Conservation (phyloP, 2,329 filamentous ascomycete genomes). For the Arthrobotrys pseudoclavata region DNA sequence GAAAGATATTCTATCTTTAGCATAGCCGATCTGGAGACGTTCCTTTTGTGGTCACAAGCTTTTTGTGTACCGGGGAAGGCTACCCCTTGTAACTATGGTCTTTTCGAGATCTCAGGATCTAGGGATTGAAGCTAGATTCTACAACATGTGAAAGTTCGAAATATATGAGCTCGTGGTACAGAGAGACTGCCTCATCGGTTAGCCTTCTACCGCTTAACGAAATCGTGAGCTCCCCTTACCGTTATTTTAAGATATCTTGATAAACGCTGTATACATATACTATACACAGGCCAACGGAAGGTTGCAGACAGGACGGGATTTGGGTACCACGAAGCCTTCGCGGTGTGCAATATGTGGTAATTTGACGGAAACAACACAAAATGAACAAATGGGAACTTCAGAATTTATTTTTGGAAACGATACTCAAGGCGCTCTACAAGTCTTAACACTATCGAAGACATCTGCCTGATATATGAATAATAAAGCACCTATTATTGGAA, state of each 20-base stretch:
- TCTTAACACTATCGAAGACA: neutral
- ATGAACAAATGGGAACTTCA: neutral
- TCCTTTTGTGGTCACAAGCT: conserved; percentile 26
- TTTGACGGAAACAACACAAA: conserved; percentile 32
- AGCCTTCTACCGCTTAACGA: conserved; percentile 28
- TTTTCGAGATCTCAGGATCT: conserved; percentile 15
- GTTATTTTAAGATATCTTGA: conserved; percentile 12
- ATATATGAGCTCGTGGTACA: neutral
- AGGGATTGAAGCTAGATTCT: neutral
- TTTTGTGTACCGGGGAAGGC: conserved; percentile 9
- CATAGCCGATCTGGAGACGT: conserved; percentile 17
- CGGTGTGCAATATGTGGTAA: conserved; percentile 31
- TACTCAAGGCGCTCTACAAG: neutral
- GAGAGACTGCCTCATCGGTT: conserved; percentile 37
- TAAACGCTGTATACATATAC: neutral
- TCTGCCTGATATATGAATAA: neutral
- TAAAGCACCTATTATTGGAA: conserved; percentile 6
- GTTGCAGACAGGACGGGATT: conserved; percentile 17
- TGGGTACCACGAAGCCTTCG: neutral
- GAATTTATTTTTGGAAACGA: neutral
- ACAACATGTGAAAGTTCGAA: conserved; percentile 15
- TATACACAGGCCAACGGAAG: neutral
- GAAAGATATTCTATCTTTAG: conserved; percentile 48
- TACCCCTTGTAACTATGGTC: neutral
- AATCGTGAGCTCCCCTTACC: neutral